Base-by-base conservation (phyloP, 2,329 filamentous ascomycete genomes). In the Purpureocillium lavendulum region DNA sequence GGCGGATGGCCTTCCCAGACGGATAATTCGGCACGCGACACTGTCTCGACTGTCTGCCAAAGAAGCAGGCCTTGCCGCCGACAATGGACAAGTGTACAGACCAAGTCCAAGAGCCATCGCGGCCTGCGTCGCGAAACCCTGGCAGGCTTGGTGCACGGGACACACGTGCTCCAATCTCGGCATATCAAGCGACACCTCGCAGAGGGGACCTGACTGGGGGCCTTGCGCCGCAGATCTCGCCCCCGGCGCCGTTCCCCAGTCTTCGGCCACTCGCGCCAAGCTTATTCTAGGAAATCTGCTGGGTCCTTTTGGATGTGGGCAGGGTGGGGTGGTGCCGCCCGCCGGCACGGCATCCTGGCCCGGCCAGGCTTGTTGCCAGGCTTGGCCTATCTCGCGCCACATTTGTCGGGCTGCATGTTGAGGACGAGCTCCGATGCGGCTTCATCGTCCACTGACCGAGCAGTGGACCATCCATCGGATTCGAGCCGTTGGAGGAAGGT, bases 11-110 rank as follows among this genome's bases (percentile, higher is more conserved):
- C 18, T 26, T 39, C 29, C 18, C 28, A 17, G 33, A 35, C 40
- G 36, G 40, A 40, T 43, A 26, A 29, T 35, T 43, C 41, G 38
- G 38, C 41, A 40, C 41, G 38, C 41, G 35, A 43, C 40, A 33
- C 21, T 14, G 10, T 5, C 21, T 26, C 40, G 35, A 33, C 21
- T 14, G 10, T 5, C 21, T 26, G 21, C 10, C 21, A 26, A 26
- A 26, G 21, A 26, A 10, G 10, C 10, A 26, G 21, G 21, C 21
- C 21, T 10, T 6, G 21, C 21, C 21, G 21, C 6, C 21, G 21
- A 26, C 21, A 26, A 26, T 6, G 6, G 21, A 26, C 21, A 10
- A 26, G 21, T 26, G 21, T 5, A 26, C 10, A 26, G 21, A 26
- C 6, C 10, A 6, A 10, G 21, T 26, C 10, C 6, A 26, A 26